Evolutionary conservation across 2,329 filamentous ascomycete genomes (phyloP), one percentile per base, ranked within the genome.

Genomic region (Colletotrichum paranaense): DNA sequence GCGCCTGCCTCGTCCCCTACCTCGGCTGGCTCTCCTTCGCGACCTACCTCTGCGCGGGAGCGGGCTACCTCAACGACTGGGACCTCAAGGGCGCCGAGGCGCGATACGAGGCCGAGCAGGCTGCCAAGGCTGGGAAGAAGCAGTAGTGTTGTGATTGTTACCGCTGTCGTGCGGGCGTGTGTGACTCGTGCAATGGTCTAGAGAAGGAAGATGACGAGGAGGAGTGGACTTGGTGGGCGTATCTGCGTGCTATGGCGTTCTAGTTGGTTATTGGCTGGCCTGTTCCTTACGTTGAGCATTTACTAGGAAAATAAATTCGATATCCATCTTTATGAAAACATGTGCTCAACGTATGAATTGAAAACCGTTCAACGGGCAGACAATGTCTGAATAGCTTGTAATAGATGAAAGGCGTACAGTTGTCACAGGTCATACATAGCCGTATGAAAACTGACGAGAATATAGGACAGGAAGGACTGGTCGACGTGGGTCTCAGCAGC

Each of bases 11-110:
- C 82, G 89, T 90, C 28, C 96, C 95, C 0, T 98, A 98, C 80
- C 84, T 97, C 30, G 93, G 86, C 19, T 98, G 96, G 96, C 84
- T 98, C 77, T 86, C 91, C 66, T 98, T 97, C 80, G 95, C 95
- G 38, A 95, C 93, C 0, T 98, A 98, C 80, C 86, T 98, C 65
- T 94, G 91, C 78, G 90, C 90, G 1, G 91, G 91, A 0, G 88
- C 91, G 3, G 92, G 92, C 1, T 86, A 92, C 75, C 81, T 95
- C 82, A 95, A 95, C 80, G 82, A 86, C 62, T 95, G 93, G 93
- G 87, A 90, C 76, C 84, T 93, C 32, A 70, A 73, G 56, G 67
- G 60, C 19, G 71, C 71, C 28, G 67, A 71, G 28, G 72, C 80
- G 80, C 57, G 80, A 53, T 42, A 42, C 62, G 62, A 70, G 38